Percentiles rank a stretch among this genome's conserved stretches.
These are phyloP conservation scores for Heterococcus sp. DNA, from an alignment of 108 stramenopile species.

Conservation along the genomic window DNA sequence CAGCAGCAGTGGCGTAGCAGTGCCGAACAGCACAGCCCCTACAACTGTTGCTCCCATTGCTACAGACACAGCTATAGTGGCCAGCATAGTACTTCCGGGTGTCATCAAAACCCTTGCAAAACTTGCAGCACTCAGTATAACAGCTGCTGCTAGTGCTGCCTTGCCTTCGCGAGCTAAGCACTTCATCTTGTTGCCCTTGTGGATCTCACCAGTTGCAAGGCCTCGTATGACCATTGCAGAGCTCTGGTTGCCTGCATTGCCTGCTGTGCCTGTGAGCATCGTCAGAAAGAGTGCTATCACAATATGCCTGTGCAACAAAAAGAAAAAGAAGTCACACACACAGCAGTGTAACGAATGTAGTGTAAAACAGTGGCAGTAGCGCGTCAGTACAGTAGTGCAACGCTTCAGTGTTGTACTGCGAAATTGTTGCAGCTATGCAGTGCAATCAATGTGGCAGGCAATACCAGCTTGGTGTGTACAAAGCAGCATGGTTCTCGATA, in stretches of 20 bases:
- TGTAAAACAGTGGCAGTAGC: too few species aligned
- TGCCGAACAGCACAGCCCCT: constrained; percentile 46
- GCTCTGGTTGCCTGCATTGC: constrained; percentile 55
- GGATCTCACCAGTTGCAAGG: constrained; percentile 53
- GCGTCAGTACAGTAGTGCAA: too few species aligned
- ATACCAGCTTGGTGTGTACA: too few species aligned
- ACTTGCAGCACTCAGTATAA: constrained; percentile 24
- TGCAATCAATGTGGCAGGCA: too few species aligned
- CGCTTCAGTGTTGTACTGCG: too few species aligned
- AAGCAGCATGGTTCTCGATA: too few species aligned
- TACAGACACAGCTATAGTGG: constrained; percentile 33
- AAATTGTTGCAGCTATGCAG: too few species aligned
- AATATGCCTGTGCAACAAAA: constrained; percentile 10
- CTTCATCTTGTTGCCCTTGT: constrained; percentile 1
- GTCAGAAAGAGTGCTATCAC: constrained; percentile 56
- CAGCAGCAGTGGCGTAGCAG: constrained; percentile 47
- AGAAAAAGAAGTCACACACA: neutral
- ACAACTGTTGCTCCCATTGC: constrained; percentile 49
- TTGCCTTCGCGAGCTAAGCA: constrained; percentile 40
- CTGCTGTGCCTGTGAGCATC: constrained; percentile 56
- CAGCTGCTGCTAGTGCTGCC: constrained; percentile 22
- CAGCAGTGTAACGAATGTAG: neutral
- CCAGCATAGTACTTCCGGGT: constrained; percentile 34
- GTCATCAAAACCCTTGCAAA: constrained; percentile 42
- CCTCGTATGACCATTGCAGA: constrained; percentile 49